Percentiles rank a stretch among this genome's conserved stretches.
Conservation (phyloP, 2,329 filamentous ascomycete genomes). For the Talaromyces islandicus region DNA sequence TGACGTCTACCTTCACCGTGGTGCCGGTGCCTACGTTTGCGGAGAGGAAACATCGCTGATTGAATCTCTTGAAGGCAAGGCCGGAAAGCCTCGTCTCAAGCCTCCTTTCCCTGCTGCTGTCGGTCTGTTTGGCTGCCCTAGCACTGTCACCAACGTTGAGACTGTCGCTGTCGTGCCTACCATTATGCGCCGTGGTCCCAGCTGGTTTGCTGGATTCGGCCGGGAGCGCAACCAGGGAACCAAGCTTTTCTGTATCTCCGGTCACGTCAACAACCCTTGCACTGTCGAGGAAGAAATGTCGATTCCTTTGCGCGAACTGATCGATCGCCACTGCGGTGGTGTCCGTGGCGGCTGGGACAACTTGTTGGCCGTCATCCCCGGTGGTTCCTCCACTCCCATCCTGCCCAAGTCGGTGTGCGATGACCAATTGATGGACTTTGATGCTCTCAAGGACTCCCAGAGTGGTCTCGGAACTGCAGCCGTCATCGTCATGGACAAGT, state of each 20-base stretch:
- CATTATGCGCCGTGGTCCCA: constrained; percentile 85
- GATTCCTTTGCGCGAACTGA: constrained; percentile 89
- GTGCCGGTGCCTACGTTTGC: constrained; percentile 95
- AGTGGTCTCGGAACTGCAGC: constrained; percentile 95
- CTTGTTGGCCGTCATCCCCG: constrained; percentile 87
- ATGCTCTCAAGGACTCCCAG: constrained; percentile 95
- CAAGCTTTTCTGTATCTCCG: constrained; percentile 97
- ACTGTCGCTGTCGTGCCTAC: constrained; percentile 93
- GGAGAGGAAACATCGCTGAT: constrained; percentile 98
- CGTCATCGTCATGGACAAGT: constrained; percentile 99
- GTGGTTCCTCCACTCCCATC: constrained; percentile 93
- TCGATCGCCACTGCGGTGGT: constrained; percentile 96
- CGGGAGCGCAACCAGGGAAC: constrained; percentile 95
- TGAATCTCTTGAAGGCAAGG: constrained; percentile 96
- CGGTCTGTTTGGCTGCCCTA: constrained; percentile 95
- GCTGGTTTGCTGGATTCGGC: constrained; percentile 90
- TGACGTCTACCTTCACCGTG: constrained; percentile 92
- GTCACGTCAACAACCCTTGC: constrained; percentile 96
- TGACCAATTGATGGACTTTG: constrained; percentile 97
- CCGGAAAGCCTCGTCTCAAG: constrained; percentile 97
- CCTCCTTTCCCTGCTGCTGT: constrained; percentile 96
- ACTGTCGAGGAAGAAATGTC: constrained; percentile 99
- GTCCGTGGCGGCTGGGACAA: constrained; percentile 98
- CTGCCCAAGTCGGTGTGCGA: constrained; percentile 86
- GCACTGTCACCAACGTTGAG: constrained; percentile 97